These are phyloP conservation scores for Salvia sclarea DNA, from an alignment of 305 asterid species.

Conservation along the genomic window DNA sequence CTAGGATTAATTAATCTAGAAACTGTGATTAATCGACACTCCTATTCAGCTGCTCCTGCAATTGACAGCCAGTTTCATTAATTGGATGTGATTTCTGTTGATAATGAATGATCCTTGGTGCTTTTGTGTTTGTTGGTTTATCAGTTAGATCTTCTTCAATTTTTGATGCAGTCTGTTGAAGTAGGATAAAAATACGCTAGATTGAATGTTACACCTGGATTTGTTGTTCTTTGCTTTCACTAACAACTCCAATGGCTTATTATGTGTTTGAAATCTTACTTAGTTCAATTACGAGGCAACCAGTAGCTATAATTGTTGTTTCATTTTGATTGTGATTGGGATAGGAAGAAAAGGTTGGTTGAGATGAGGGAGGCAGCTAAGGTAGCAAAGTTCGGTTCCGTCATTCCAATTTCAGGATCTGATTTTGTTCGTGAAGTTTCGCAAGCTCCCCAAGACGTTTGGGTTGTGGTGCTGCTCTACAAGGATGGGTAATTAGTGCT, in stretches of 20 bases:
- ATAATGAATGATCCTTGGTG: background rate
- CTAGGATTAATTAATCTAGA: background rate
- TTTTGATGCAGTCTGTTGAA: background rate
- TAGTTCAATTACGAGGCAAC: constrained; percentile 4
- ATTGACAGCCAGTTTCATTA: background rate
- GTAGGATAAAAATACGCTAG: background rate
- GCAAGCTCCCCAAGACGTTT: constrained; percentile 86
- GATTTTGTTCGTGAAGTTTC: constrained; percentile 98
- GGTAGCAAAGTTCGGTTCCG: constrained; percentile 82
- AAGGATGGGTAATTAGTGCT: constrained; percentile 74
- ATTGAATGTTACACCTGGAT: background rate
- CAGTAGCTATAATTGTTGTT: constrained; percentile 6
- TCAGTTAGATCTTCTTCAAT: background rate
- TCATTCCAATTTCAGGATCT: constrained; percentile 86
- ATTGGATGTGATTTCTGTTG: background rate
- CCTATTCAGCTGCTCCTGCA: background rate
- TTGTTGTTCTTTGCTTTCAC: background rate
- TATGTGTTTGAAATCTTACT: background rate
- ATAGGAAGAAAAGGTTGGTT: constrained; percentile 81
- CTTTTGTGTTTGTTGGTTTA: constrained; percentile 1
- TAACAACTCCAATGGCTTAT: background rate
- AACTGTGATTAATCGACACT: background rate
- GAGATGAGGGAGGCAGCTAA: constrained; percentile 84
- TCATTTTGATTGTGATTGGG: constrained; percentile 43
- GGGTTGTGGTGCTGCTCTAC: constrained; percentile 86